Evolutionary conservation across 352 stramenopile genomes (phyloP), one percentile per base, ranked within the genome.

Genomic region (Globisporangium camurandrum): DNA sequence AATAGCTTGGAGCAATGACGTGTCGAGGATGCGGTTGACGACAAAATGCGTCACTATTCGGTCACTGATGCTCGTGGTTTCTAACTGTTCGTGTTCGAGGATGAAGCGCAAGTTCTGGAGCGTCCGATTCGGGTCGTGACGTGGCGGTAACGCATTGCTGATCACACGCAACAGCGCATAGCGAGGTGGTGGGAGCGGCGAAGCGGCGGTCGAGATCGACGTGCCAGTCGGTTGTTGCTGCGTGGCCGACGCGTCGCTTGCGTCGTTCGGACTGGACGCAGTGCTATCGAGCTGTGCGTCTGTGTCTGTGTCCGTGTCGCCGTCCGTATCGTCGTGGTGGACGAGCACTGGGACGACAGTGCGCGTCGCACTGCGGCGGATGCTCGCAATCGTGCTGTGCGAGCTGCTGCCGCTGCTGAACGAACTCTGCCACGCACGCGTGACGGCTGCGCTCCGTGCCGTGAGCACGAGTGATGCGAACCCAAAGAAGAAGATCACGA

Each of bases 61-160:
- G 7, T 6, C 33, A 6, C 36, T 23, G 3, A 63, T 41, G 33
- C 69, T 59, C 2, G n/a, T n/a, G n/a, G n/a, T n/a, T n/a, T 74
- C 57, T 1, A 81, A 57, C n/a, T 47, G 55, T 24, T 84, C 71
- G 40, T 78, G 40, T 46, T 80, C 69, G n/a, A 84, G 41, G 27
- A 66, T 68, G 40, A 84, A 84, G 9, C 64, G 57, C 11, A 84
- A 44, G 37, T 84, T 84, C 19, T 51, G 43, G 22, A 84, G 56
- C 37, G 69, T 69, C 1, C 61, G 47, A 19, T 45, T 27, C 0
- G 67, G 67, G 45, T 80, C 63, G 19, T 84, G 71, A n/a, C 66
- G 66, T 14, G 71, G 71, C n/a, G 71, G 66, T 46, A 84, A 52
- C 27, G 71, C 61, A 39, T 84, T 84, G 30, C 69, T 64, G 36